These are phyloP conservation scores for Flaveria trinervia DNA, from an alignment of 129 eudicot genomes.

Conservation along the genomic window DNA sequence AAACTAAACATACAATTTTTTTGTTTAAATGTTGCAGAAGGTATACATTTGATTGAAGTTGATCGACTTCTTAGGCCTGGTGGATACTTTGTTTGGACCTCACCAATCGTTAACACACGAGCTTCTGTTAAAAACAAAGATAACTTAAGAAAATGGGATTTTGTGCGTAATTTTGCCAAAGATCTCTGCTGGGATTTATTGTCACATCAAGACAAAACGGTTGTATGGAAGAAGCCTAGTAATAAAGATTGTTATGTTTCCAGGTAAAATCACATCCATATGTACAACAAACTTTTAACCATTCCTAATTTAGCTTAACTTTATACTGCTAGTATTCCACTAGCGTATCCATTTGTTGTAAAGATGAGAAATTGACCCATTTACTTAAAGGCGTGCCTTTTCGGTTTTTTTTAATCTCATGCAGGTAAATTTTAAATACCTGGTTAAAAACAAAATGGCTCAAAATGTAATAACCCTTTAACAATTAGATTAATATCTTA, in stretches of 20 bases:
- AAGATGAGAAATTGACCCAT: background rate
- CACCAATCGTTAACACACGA: constrained; percentile 74
- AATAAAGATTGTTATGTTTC: constrained; percentile 68
- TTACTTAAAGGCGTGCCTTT: background rate
- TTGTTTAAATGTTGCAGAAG: constrained; percentile 59
- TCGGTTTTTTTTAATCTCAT: background rate
- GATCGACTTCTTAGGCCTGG: constrained; percentile 95
- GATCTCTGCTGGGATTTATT: constrained; percentile 86
- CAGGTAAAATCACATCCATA: constrained; percentile 51
- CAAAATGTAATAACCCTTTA: background rate
- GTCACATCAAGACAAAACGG: constrained; percentile 93
- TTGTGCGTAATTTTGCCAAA: constrained; percentile 54
- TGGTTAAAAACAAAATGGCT: background rate
- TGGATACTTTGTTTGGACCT: constrained; percentile 99
- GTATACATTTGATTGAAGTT: constrained; percentile 75
- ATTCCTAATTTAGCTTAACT: background rate
- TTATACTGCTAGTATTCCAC: background rate
- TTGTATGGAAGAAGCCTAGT: constrained; percentile 81
- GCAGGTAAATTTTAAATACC: background rate
- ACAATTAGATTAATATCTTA: background rate
- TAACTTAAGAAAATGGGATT: constrained; percentile 72
- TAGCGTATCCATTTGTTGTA: constrained; percentile 17
- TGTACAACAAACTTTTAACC: background rate
- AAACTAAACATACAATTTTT: background rate
- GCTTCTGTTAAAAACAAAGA: constrained; percentile 62